Evolutionary conservation across 2,329 filamentous ascomycete genomes (phyloP), one percentile per base, ranked within the genome.

Genomic region (Diaporthe sp.): DNA sequence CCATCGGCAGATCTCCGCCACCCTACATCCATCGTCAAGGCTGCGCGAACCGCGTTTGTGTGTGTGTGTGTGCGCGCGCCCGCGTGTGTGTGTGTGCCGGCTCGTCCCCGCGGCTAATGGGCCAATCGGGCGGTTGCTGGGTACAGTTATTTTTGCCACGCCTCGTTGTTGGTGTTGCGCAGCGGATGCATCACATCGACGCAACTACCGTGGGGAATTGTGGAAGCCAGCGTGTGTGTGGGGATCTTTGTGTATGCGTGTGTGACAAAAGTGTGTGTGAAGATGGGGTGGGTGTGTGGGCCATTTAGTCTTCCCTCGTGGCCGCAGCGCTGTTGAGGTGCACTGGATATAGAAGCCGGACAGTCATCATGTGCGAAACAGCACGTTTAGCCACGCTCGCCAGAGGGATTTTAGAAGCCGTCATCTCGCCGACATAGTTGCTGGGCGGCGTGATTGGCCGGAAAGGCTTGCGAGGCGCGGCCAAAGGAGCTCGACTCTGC

Each of bases 81-180:
- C 31, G 15, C 12, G 9, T 31, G 5, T 28, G 31, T 51, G 31
- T 15, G 34, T 28, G 51, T 53, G 12, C 34, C 31, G 28, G 28
- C 22, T 7, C 22, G 12, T 34, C 47, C 58, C 58, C 58, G 71
- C 71, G 71, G 71, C 58, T 73, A 63, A 20, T 44, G 28, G 47
- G 71, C 71, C 71, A 73, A 73, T 73, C 7, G 58, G 71, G 34
- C 47, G 25, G 58, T 7, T 7, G 47, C 34, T 44, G 58, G 51
- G 71, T 61, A 63, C 58, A 17, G 71, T 73, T 73, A 73, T 73
- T 73, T 73, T 73, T 73, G 71, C 71, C 47, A 25, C 31, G 12
- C 5, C n/a, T 10, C 31, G 39, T 22, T 22, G 13, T 28, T n/a
- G 37, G 15, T 55, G 47, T 42, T 55, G 34, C 25, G 49, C 65